Conservation (phyloP, 352 stramenopile genomes). For the Globisporangium ultimum region DNA sequence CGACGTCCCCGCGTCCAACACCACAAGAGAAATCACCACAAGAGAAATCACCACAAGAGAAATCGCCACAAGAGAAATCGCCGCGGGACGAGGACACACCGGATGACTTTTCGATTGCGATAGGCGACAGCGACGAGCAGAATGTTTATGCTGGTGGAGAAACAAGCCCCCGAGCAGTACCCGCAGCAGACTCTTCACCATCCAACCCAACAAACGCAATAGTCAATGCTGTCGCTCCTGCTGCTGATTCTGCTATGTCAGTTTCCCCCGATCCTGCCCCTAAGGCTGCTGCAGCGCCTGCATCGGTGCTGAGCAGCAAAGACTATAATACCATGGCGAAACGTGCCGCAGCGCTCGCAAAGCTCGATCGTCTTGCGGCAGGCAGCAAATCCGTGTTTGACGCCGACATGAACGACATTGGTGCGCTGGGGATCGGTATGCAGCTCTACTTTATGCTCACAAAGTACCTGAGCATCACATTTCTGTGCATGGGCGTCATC, state of each 20-base stretch:
- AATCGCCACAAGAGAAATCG: background rate
- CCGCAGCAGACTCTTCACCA: background rate
- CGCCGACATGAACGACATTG: slow-evolving; percentile 69
- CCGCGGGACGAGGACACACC: background rate
- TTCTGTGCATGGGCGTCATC: slow-evolving; percentile 70
- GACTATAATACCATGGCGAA: slow-evolving; percentile 43
- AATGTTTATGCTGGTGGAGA: background rate
- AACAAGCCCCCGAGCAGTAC: background rate
- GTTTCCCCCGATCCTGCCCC: background rate
- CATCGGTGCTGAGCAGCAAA: slow-evolving; percentile 9
- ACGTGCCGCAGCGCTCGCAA: slow-evolving; percentile 30
- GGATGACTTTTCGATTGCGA: slow-evolving; percentile 12
- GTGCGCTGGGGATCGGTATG: slow-evolving; percentile 73
- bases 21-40: background rate
- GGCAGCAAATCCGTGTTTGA: slow-evolving; percentile 67
- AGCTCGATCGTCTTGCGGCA: slow-evolving; percentile 49
- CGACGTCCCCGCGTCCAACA: background rate
- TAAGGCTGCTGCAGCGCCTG: background rate
- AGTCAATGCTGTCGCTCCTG: background rate
- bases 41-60: background rate
- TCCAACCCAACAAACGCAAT: background rate
- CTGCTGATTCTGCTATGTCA: background rate
- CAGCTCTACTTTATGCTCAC: slow-evolving; percentile 86
- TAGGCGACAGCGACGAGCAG: slow-evolving; percentile 10
- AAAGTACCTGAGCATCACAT: slow-evolving; percentile 63